Percentiles rank a stretch among this genome's conserved stretches.
These are phyloP conservation scores for Sonneratia alba DNA, from an alignment of 345 rosid genomes.

Conservation along the genomic window DNA sequence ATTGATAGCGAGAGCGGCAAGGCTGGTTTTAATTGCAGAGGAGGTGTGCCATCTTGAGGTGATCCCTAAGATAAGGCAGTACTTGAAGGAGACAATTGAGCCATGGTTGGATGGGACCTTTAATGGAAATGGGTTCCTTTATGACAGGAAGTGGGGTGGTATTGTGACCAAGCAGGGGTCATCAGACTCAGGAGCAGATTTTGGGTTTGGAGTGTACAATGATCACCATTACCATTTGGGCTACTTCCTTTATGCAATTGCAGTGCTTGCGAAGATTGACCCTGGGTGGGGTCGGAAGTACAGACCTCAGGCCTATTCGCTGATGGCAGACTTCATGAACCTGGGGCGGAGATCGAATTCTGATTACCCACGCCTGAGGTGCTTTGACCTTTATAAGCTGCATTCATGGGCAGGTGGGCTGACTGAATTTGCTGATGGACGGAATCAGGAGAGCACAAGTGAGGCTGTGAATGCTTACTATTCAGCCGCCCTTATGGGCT, in stretches of 20 bases:
- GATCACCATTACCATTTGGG: constrained; percentile 87
- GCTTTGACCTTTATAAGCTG: constrained; percentile 79
- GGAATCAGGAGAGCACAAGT: constrained; percentile 89
- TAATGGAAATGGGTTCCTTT: constrained; percentile 59
- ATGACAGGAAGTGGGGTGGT: constrained; percentile 87
- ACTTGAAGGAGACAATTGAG: constrained; percentile 61
- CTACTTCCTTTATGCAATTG: constrained; percentile 78
- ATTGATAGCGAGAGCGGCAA: constrained; percentile 75
- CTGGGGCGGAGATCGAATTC: constrained; percentile 44
- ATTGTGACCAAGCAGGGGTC: constrained; percentile 63
- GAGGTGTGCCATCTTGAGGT: constrained; percentile 60
- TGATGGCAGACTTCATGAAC: constrained; percentile 79
- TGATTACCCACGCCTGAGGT: constrained; percentile 61
- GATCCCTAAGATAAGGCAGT: constrained; percentile 49
- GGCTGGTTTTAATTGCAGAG: constrained; percentile 82
- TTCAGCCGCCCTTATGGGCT: constrained; percentile 81
- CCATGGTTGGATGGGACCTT: constrained; percentile 88
- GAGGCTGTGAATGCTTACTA: constrained; percentile 92
- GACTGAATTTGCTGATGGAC: constrained; percentile 74
- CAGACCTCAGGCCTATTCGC: constrained; percentile 65
- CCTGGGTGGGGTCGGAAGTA: constrained; percentile 80
- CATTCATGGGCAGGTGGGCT: constrained; percentile 98
- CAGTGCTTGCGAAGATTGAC: constrained; percentile 78
- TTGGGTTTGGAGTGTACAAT: constrained; percentile 72
- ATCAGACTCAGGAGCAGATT: constrained; percentile 60